Conservation (phyloP, 345 rosid genomes). For the Arabidopsis thaliana region DNA sequence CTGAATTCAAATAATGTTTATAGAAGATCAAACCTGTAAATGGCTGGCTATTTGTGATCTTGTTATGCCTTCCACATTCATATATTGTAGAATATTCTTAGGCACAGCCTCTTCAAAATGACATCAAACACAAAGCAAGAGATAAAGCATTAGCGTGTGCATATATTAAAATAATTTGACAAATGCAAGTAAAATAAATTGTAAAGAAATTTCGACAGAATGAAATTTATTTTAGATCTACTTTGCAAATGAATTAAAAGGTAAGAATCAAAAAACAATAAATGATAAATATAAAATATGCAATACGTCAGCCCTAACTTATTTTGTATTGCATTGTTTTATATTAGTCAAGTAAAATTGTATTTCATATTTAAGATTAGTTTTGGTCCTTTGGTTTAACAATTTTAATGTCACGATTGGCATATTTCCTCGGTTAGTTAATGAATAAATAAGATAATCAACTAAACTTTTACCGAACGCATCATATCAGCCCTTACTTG, state of each 20-base stretch:
- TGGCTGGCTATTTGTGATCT: conserved; percentile 72
- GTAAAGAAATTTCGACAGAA: not conserved
- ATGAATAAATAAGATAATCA: no score
- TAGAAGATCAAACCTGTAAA: conserved; percentile 60
- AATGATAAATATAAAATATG: no score
- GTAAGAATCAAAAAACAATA: not conserved
- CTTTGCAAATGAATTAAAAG: not conserved
- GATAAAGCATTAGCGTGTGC: not conserved
- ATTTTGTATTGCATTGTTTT: no score
- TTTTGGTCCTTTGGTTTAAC: no score
- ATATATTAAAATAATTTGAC: not conserved
- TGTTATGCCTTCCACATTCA: conserved; percentile 59
- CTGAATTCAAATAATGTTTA: not conserved
- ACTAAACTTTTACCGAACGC: no score
- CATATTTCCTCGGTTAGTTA: no score
- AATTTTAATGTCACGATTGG: no score
- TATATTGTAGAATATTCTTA: conserved; percentile 58
- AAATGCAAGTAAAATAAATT: not conserved
- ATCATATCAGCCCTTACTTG: no score
- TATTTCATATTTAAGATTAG: no score
- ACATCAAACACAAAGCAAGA: conserved; percentile 18
- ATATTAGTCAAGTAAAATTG: no score
- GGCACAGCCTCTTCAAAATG: conserved; percentile 65
- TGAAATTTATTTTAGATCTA: not conserved
- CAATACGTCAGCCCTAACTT: no score